Percentiles rank a stretch among this genome's conserved stretches.
These are phyloP conservation scores for Globisporangium paddicum DNA, from an alignment of 352 stramenopile genomes.

Conservation along the genomic window DNA sequence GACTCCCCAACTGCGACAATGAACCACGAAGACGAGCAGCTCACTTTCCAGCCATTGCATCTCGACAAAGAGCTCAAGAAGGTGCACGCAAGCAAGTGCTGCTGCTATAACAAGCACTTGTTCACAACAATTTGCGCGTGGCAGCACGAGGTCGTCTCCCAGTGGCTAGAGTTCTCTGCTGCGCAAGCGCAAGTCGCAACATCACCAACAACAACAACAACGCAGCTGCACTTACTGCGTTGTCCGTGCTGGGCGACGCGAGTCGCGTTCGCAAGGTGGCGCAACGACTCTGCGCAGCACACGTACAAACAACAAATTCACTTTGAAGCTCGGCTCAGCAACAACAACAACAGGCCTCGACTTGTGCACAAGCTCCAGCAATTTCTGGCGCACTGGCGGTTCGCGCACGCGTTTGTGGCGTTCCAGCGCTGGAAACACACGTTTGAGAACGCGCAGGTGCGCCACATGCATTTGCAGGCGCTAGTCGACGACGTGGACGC, in stretches of 20 bases:
- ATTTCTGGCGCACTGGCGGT: slow-evolving; percentile 31
- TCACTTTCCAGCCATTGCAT: slow-evolving; percentile 31
- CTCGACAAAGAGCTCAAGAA: slow-evolving; percentile 25
- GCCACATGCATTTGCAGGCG: slow-evolving; percentile 22
- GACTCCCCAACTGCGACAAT: neutral
- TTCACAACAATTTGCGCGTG: slow-evolving; percentile 11
- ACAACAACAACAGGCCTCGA: neutral
- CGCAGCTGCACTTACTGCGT: neutral
- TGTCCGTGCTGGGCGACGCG: neutral
- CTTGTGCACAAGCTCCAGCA: slow-evolving; percentile 7
- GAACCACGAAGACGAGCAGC: neutral
- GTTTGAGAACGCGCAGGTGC: slow-evolving; percentile 13
- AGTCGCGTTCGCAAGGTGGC: slow-evolving; percentile 2
- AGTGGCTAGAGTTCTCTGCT: no score
- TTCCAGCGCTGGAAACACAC: slow-evolving; percentile 35
- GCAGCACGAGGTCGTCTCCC: slow-evolving; percentile 19
- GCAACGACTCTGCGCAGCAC: neutral
- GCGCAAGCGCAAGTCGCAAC: neutral
- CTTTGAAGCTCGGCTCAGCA: neutral
- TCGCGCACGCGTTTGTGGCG: slow-evolving; percentile 22
- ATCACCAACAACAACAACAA: neutral
- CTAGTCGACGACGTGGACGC: slow-evolving; percentile 21
- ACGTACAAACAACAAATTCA: neutral
- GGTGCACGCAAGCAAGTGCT: slow-evolving; percentile 21
- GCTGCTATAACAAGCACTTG: slow-evolving; percentile 19